These are phyloP conservation scores for Tetragonia tetragonoides DNA, from an alignment of 148 eudicot species.

Conservation along the genomic window DNA sequence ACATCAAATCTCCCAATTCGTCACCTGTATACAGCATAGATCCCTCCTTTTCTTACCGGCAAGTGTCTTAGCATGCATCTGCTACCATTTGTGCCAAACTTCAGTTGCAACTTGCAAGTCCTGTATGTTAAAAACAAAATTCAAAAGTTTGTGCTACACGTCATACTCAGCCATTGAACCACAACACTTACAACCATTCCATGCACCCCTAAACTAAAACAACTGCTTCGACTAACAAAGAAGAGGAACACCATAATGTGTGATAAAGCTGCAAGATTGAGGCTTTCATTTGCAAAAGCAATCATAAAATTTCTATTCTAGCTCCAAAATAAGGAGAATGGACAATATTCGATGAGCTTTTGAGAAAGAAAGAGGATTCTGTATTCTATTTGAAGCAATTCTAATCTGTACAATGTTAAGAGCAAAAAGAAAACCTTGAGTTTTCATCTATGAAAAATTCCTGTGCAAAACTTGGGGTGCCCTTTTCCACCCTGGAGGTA, in stretches of 20 bases:
- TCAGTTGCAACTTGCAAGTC: not conserved
- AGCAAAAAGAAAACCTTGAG: conserved; percentile 28
- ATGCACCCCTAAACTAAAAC: not conserved
- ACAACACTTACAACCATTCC: not conserved
- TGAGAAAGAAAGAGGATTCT: conserved; percentile 16
- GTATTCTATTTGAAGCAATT: conserved; percentile 37
- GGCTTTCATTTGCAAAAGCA: conserved; percentile 16
- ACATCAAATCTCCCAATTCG: not conserved
- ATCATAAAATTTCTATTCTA: conserved; percentile 8
- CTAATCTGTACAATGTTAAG: conserved; percentile 61
- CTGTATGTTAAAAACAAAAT: not conserved
- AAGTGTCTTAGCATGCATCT: not conserved
- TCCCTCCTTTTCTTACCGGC: not conserved
- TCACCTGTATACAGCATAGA: not conserved
- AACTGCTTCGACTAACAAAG: not conserved
- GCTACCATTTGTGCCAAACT: not conserved
- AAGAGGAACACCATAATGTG: not conserved
- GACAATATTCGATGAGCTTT: conserved; percentile 13
- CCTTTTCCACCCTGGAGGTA: conserved; percentile 43
- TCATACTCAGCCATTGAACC: not conserved
- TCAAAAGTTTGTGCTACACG: not conserved
- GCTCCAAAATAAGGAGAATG: conserved; percentile 6
- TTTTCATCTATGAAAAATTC: conserved; percentile 39
- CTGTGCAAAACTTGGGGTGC: conserved; percentile 44
- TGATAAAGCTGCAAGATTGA: not conserved